Evolutionary conservation across 176 grass and related monocot species (phyloP).

Genomic region (Eleusine coracana): DNA sequence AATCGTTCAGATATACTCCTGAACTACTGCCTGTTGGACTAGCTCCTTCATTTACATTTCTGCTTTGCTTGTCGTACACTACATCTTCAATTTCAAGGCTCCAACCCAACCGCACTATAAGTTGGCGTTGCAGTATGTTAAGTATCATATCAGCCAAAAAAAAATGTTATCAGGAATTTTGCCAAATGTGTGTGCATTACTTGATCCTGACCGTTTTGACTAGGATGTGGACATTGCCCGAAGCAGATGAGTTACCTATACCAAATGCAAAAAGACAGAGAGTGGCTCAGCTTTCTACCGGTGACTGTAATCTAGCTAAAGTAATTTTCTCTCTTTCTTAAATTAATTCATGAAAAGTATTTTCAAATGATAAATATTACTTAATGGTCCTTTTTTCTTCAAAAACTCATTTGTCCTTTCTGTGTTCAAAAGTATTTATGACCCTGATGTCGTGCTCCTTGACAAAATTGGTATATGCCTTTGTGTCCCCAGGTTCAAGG

Average conservation of each 20-base stretch:
- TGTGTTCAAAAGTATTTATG: background rate
- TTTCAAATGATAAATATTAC: background rate
- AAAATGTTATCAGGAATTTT: background rate
- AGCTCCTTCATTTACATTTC: background rate
- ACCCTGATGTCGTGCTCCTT: conserved; percentile 1
- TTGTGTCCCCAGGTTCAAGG: conserved; percentile 41
- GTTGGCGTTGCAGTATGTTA: too few relatives aligned
- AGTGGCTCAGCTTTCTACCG: conserved; percentile 25
- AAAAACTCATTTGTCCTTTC: background rate
- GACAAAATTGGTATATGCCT: conserved; percentile 30
- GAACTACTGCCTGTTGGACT: background rate
- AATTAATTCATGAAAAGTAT: background rate
- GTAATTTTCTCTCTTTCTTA: conserved; percentile 33
- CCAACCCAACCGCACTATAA: background rate
- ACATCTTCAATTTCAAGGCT: background rate
- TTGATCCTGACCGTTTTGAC: conserved; percentile 1
- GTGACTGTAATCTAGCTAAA: conserved; percentile 60
- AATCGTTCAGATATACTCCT: background rate
- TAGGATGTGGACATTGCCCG: conserved; percentile 88
- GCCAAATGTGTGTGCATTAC: background rate
- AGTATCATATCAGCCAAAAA: background rate
- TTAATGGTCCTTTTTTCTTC: background rate
- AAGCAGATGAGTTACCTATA: conserved; percentile 49
- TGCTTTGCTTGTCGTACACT: background rate
- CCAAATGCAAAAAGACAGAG: conserved; percentile 45